Conservation (phyloP, 2,329 filamentous ascomycete genomes). For the Penicillium freii region DNA sequence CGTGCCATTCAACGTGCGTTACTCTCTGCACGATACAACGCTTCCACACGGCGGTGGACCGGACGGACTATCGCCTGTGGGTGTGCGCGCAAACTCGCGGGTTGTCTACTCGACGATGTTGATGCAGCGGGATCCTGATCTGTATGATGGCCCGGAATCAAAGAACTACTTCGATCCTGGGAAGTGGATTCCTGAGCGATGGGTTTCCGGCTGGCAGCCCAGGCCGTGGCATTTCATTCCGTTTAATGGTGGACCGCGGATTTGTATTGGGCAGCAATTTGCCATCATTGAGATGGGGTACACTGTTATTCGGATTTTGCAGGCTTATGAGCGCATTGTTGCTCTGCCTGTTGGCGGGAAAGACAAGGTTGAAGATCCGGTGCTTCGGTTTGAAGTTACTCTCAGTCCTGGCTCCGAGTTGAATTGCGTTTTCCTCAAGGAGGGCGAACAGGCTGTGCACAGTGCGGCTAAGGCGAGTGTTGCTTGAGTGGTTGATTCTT, state of each 20-base stretch:
- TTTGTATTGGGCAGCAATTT: slow-evolving; percentile 61
- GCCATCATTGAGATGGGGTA: slow-evolving; percentile 60
- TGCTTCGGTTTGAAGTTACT: slow-evolving; percentile 40
- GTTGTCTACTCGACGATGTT: slow-evolving; percentile 52
- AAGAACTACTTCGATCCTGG: slow-evolving; percentile 42
- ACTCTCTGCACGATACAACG: slow-evolving; percentile 69
- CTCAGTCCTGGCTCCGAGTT: slow-evolving; percentile 39
- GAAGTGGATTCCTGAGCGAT: slow-evolving; percentile 52
- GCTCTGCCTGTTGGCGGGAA: slow-evolving; percentile 33
- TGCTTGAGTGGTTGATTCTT: background rate
- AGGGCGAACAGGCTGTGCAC: slow-evolving; percentile 19
- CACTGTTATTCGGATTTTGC: slow-evolving; percentile 44
- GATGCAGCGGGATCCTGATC: slow-evolving; percentile 52
- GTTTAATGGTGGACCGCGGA: slow-evolving; percentile 54
- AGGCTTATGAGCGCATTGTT: slow-evolving; percentile 41
- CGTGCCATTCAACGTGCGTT: slow-evolving; percentile 76
- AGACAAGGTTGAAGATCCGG: slow-evolving; percentile 37
- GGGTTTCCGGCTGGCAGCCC: slow-evolving; percentile 51
- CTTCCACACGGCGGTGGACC: slow-evolving; percentile 64
- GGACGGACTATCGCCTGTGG: slow-evolving; percentile 47
- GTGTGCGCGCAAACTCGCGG: slow-evolving; percentile 48
- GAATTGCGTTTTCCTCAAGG: slow-evolving; percentile 41
- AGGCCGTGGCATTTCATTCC: slow-evolving; percentile 56
- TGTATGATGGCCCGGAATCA: slow-evolving; percentile 46
- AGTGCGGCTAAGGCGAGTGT: background rate